Evolutionary conservation across 2,329 filamentous ascomycete species (phyloP), one percentile per base, ranked within the genome.

Genomic region (Curvularia sp.): DNA sequence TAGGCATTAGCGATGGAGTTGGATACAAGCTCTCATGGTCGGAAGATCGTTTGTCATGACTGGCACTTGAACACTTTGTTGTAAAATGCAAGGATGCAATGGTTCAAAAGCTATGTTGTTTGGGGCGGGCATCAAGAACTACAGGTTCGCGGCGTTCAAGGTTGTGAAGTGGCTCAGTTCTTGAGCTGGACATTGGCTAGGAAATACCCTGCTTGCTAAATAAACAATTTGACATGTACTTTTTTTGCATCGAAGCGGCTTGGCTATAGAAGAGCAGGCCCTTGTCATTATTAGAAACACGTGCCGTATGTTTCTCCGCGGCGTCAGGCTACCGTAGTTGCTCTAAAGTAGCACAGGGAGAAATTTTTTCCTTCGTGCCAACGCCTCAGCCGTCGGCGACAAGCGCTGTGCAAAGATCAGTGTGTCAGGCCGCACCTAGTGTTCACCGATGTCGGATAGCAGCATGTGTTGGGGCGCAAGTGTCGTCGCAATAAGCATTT

Each of bases 401-500:
- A n/a, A 27, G 18, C 10, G 10, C 8, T 46, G n/a, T 19, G 18
- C 43, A 46, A 21, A 19, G 34, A 30, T 30, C 5, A 1, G 9
- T 15, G 15, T 6, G 27, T 46, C 27, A 30, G 19, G 43, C 15
- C 2, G 27, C 43, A 12, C 4, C 18, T 18, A 27, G 43, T 7
- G n/a, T 5, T 9, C 27, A 30, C 18, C 25, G 27, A 21, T 7
- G 2, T 10, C 25, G 18, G 25, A 32, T 30, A 32, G 43, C 18
- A 12, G n/a, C 43, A 30, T 46, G 25, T 25, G 21, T 23, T 21
- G 21, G 27, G 46, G 28, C 46, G 15, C 32, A 21, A 43, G 49
- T 67, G 74, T 74, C 68, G 74, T 76, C 54, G 64, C 66, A 72
- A 70, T 74, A 76, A 76, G 74, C 73, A 69, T 74, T 72, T 56